Evolutionary conservation across 2,329 filamentous ascomycete species (phyloP), one percentile per base, ranked within the genome.

Genomic region (Penicillium olsonii): DNA sequence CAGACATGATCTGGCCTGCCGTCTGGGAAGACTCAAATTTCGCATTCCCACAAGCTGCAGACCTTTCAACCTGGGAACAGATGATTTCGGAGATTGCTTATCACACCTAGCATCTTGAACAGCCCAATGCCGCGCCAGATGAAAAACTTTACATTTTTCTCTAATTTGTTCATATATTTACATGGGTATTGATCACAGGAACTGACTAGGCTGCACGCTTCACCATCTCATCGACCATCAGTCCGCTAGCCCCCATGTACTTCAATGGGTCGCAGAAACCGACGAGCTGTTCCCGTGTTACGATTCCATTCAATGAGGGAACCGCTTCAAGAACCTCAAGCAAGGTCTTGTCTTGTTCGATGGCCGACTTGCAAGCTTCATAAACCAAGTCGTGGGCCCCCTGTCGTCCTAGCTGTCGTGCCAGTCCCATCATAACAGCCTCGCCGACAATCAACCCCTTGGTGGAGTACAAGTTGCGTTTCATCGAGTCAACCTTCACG

Each of bases 361-460:
- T 78, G 31, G 73, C 73, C 52, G 70, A 66, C 52, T 73, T 75
- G 58, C 80, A 84, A 2, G 78, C 78, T 52, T 75, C 74, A 46
- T 83, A 83, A 1, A 83, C 79, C 24, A 80, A 66, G 52, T 83
- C 79, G 59, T 83, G 80, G 2, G 79, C 79, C 17, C 73, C 69
- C 50, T 79, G 77, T 14, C 80, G 68, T 11, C 80, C 80, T 38
- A 80, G 65, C 61, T 75, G 67, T 14, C 73, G 70, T 12, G 79
- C 80, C 34, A 83, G 67, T 3, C 72, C 75, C 80, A 83, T 82
- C 80, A 83, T 82, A 12, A 83, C 78, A 2, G 80, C 78, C 64
- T 83, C 80, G 0, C 73, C 79, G 10, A 82, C 80, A 54, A 83
- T 82, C 17, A 83, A 63, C 0, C 80, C 80, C 33, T 67, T 67